phyloP scores from a whole-genome alignment of 306 rosid species.

The Mimosa pudica region DNA sequence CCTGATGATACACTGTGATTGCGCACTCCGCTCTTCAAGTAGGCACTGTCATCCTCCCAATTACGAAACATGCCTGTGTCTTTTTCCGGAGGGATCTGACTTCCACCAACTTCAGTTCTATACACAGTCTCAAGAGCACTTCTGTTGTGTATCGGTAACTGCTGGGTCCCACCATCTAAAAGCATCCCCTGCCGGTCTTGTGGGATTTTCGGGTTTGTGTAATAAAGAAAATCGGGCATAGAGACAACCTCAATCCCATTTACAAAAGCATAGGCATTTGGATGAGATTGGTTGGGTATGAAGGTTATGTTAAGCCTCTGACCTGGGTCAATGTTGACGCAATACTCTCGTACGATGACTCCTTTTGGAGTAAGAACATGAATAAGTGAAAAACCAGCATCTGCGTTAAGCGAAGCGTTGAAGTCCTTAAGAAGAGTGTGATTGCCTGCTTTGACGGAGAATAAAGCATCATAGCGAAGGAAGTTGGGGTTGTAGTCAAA shows the following conservation, averaged over 20 bases:
- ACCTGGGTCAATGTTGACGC: conserved; percentile 12
- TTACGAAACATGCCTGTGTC: neutral
- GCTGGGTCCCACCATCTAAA: too few species aligned
- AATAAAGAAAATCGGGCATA: conserved; percentile 40
- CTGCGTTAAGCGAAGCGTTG: conserved; percentile 21
- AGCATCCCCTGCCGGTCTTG: neutral
- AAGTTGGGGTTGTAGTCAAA: conserved; percentile 7
- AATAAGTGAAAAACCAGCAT: too few species aligned
- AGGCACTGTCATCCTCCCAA: neutral
- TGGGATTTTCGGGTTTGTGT: neutral
- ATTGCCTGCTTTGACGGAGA: conserved; percentile 34
- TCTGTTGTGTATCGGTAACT: neutral
- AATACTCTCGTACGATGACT: conserved; percentile 26
- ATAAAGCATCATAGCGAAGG: conserved; percentile 5
- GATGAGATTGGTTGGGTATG: conserved; percentile 28
- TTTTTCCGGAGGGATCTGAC: neutral
- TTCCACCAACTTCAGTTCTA: neutral
- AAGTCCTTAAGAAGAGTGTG: neutral
- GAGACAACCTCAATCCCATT: conserved; percentile 67
- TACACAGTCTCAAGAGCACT: neutral
- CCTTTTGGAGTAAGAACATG: neutral
- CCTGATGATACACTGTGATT: accelerated
- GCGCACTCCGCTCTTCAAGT: neutral
- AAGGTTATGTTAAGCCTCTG: conserved; percentile 43
- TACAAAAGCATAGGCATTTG: conserved; percentile 45